A percentile compares a stretch with the other conserved stretches of the same genome.
Evolutionary conservation across 768 basidiomycete genomes (phyloP).

Genomic region (Agrocybe praecox): DNA sequence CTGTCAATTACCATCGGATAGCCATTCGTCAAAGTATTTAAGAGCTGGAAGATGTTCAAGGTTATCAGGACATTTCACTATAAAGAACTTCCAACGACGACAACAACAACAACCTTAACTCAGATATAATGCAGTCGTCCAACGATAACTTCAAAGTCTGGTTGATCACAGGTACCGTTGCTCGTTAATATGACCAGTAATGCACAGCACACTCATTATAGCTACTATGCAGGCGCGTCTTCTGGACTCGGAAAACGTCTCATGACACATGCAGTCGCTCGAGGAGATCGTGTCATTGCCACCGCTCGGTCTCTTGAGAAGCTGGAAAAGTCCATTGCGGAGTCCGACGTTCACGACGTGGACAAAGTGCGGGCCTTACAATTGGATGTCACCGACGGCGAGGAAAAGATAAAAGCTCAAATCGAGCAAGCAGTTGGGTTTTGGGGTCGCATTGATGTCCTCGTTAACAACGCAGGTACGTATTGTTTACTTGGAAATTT

Average conservation of each 20-base stretch:
- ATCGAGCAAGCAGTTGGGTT: constrained; percentile 43
- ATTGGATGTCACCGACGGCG: constrained; percentile 56
- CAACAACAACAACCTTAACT: too few species aligned
- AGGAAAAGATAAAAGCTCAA: constrained; percentile 40
- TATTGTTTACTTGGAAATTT: background rate
- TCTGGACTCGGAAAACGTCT: constrained; percentile 63
- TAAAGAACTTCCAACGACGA: too few species aligned
- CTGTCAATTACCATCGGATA: too few species aligned
- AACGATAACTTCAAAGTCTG: background rate
- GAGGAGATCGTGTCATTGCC: constrained; percentile 67
- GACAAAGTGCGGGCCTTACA: constrained; percentile 44
- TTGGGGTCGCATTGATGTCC: constrained; percentile 60
- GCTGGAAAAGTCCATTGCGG: constrained; percentile 33
- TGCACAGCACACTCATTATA: background rate
- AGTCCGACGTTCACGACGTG: constrained; percentile 20
- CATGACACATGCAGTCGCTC: constrained; percentile 43
- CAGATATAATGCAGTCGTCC: background rate
- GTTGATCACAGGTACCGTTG: constrained; percentile 2
- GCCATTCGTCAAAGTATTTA: too few species aligned
- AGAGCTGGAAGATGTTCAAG: too few species aligned
- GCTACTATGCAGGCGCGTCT: constrained; percentile 45
- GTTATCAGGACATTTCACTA: too few species aligned
- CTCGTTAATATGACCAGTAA: background rate
- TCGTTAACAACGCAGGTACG: constrained; percentile 71
- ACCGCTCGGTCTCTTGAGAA: constrained; percentile 49